Evolutionary conservation across 2,329 filamentous ascomycete genomes (phyloP), one percentile per base, ranked within the genome.

Genomic region (Mycocentrospora acerina): DNA sequence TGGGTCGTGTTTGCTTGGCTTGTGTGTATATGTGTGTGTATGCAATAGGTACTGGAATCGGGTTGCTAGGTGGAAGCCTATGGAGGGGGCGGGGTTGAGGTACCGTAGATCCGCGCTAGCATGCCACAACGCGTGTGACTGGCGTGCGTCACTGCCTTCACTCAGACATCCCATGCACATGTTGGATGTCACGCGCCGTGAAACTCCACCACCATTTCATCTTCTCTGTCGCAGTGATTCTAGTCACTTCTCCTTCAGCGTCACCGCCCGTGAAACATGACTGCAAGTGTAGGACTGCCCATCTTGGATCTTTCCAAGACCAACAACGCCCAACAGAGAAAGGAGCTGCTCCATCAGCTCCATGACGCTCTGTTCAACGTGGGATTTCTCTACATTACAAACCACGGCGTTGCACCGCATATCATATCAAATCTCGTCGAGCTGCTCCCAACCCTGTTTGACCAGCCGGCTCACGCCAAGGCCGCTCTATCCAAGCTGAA

Each of bases 231-330:
- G 9, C 19, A 9, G 19, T 22, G 19, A 6, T 6, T 9, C 9
- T 9, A 22, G 19, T 22, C 19, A 22, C 19, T 5, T 22, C 19
- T 22, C 9, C 19, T 22, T 22, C 9, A 22, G 9, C 19, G 19
- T 22, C 19, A 22, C 9, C 19, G 5, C 19, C n/a, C n/a, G n/a
- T 22, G 19, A 22, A 9, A 22, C 19, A 22, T 22, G 19, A 9
- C 9, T 9, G 19, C 19, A 22, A 22, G 9, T 9, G 5, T 22
- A 22, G 19, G 19, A 9, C 9, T 22, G 19, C 76, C 77, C 4
- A 61, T 72, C 9, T 67, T 81, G 28, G 72, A 80, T 48, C 66
- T 80, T 17, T 72, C 73, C 6, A 63, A 68, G 16, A 68, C 69
- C 13, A 33, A 55, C 8, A 54, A 69, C 24, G 57, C 68, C 3